Evolutionary conservation across 2,329 filamentous ascomycete species (phyloP).

Genomic region (Neofusicoccum umdonicola): DNA sequence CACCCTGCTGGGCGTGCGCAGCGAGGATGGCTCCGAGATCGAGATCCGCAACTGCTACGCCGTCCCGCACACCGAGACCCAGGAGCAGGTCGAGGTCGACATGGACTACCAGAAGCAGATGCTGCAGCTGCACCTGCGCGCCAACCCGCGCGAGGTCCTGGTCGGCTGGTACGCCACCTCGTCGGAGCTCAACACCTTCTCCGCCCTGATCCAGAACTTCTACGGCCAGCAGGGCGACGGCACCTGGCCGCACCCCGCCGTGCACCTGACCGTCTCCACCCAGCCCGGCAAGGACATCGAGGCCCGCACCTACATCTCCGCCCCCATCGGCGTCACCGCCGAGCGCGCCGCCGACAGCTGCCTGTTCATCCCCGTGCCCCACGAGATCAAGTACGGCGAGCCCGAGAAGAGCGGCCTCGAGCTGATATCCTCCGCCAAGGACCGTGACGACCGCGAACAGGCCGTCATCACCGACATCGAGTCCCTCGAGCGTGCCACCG

Average conservation of each 20-base stretch:
- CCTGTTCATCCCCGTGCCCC: slow-evolving; percentile 94
- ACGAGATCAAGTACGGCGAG: slow-evolving; percentile 88
- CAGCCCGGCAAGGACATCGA: slow-evolving; percentile 85
- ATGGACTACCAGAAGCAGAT: slow-evolving; percentile 99
- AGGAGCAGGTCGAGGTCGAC: slow-evolving; percentile 98
- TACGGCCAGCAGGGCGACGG: slow-evolving; percentile 96
- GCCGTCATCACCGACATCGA: slow-evolving; percentile 85
- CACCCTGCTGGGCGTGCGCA: slow-evolving; percentile 86
- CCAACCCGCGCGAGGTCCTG: slow-evolving; percentile 87
- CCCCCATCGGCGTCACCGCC: slow-evolving; percentile 89
- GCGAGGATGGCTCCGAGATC: slow-evolving; percentile 94
- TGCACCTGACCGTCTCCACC: slow-evolving; percentile 93
- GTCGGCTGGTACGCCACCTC: slow-evolving; percentile 99
- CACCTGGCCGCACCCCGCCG: slow-evolving; percentile 94
- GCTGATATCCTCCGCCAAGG: slow-evolving; percentile 77
- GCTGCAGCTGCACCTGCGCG: slow-evolving; percentile 90
- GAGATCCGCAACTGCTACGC: slow-evolving; percentile 96
- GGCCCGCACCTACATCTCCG: slow-evolving; percentile 90
- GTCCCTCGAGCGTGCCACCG: slow-evolving; percentile 77
- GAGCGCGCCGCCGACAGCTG: slow-evolving; percentile 95
- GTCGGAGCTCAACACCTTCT: slow-evolving; percentile 96
- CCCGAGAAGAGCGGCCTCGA: slow-evolving; percentile 75
- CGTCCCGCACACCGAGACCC: slow-evolving; percentile 96
- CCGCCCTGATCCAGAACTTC: slow-evolving; percentile 98
- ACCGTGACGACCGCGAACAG: slow-evolving; percentile 70